Conservation (phyloP, 2,329 filamentous ascomycete genomes). For the Pseudopithomyces chartarum region DNA sequence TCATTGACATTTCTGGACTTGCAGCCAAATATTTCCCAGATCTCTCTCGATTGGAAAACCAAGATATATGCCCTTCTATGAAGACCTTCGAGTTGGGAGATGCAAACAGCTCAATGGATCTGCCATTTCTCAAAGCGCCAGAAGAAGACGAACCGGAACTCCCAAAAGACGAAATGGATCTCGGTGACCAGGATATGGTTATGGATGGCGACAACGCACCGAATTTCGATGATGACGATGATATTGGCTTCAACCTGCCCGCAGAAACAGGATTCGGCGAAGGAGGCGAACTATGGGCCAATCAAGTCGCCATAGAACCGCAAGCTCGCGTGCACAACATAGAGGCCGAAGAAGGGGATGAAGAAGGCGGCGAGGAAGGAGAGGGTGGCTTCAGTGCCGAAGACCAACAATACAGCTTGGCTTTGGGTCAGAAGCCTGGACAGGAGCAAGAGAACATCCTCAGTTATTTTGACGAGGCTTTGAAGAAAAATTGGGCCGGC, state of each 20-base stretch:
- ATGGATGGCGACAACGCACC: constrained; percentile 84
- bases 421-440: constrained; percentile 72
- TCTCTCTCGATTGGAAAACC: constrained; percentile 73
- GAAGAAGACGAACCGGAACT: constrained; percentile 77
- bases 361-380: constrained; percentile 51
- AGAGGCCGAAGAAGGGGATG: constrained; percentile 61
- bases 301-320: constrained; percentile 83
- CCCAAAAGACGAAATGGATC: constrained; percentile 56
- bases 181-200: constrained; percentile 74
- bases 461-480: constrained; percentile 95
- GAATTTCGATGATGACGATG: constrained; percentile 83
- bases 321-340: constrained; percentile 80
- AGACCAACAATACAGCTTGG: constrained; percentile 76
- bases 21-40: constrained; percentile 86
- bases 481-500: constrained; percentile 96
- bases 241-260: constrained; percentile 63
- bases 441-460: constrained; percentile 90
- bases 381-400: constrained; percentile 59
- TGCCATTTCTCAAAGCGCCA: constrained; percentile 87
- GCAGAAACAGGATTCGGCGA: constrained; percentile 86
- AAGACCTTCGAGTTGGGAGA: constrained; percentile 93
- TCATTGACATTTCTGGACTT: constrained; percentile 78
- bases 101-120: constrained; percentile 80
- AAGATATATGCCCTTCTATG: constrained; percentile 92
- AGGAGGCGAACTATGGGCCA: constrained; percentile 93